Evolutionary conservation across 2,329 filamentous ascomycete genomes (phyloP).

Genomic region (Pseudogymnoascus sp.): DNA sequence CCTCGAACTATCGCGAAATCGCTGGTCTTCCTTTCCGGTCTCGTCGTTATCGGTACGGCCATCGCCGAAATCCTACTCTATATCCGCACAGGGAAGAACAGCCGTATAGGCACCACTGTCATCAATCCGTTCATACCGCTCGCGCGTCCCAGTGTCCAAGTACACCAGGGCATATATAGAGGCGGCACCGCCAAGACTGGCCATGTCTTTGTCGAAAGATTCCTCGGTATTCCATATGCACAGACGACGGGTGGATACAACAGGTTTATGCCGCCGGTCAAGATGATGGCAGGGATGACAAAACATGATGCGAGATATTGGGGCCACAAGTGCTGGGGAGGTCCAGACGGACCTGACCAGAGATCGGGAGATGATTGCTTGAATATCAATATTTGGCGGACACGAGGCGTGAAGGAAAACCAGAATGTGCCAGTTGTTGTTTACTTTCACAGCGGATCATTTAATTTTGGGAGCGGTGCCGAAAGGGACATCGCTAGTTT

Average conservation of each 20-base stretch:
- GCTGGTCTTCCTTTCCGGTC: background rate
- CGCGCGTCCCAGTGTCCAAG: slow-evolving; percentile 1
- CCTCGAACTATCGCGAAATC: background rate
- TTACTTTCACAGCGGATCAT: slow-evolving; percentile 58
- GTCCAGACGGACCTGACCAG: slow-evolving; percentile 11
- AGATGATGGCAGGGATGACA: slow-evolving; percentile 25
- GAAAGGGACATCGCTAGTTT: slow-evolving; percentile 54
- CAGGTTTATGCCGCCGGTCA: slow-evolving; percentile 39
- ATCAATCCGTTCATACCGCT: slow-evolving; percentile 4
- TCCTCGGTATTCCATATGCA: slow-evolving; percentile 43
- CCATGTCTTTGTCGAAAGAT: slow-evolving; percentile 33
- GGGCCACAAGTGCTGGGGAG: background rate
- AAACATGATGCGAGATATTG: background rate
- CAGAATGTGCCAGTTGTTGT: slow-evolving; percentile 43
- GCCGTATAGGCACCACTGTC: background rate
- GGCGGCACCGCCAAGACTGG: background rate
- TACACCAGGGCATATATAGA: slow-evolving; percentile 2
- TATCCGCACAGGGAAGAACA: slow-evolving; percentile 5
- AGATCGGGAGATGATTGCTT: slow-evolving; percentile 43
- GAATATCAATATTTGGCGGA: slow-evolving; percentile 42
- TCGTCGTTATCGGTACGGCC: background rate
- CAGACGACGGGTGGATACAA: slow-evolving; percentile 37
- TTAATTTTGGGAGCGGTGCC: slow-evolving; percentile 46
- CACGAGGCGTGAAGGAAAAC: slow-evolving; percentile 23
- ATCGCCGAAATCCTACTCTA: background rate